Evolutionary conservation across 306 rosid genomes (phyloP).

Genomic region (Spatholobus suberectus): DNA sequence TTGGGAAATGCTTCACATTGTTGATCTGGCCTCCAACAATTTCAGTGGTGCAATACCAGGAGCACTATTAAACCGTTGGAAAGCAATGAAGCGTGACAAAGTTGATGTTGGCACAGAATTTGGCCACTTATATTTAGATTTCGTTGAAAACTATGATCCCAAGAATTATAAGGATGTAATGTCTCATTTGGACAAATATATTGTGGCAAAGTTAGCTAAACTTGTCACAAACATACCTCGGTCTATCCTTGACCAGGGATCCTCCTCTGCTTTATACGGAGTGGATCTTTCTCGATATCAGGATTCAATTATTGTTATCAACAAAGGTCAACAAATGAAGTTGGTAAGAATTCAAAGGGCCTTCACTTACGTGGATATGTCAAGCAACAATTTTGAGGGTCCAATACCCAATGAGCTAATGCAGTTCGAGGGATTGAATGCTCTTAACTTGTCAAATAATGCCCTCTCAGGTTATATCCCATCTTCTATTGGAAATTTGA

Average conservation of each 20-base stretch:
- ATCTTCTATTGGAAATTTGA: conserved; percentile 32
- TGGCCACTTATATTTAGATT: not conserved
- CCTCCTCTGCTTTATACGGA: not conserved
- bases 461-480: conserved; percentile 41
- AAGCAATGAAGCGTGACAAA: conserved; percentile 25
- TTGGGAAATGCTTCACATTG: conserved; percentile 35
- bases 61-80: not conserved
- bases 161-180: not conserved
- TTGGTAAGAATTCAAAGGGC: conserved; percentile 33
- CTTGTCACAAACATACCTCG: not conserved
- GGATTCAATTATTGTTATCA: conserved; percentile 28
- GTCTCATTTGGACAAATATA: not conserved
- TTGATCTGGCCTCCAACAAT: conserved; percentile 43
- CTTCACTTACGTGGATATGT: conserved; percentile 48
- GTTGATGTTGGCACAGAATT: not conserved
- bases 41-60: conserved; percentile 37
- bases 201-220: not conserved
- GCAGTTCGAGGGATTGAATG: conserved; percentile 17
- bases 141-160: not conserved
- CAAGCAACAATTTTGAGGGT: conserved; percentile 46
- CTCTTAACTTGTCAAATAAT: conserved; percentile 53
- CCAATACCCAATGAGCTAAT: conserved; percentile 45
- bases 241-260: not conserved
- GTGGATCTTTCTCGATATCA: conserved; percentile 34
- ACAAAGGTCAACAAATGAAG: conserved; percentile 36